Evolutionary conservation across 805 yeast genomes (phyloP).

Genomic region (Cyberlindnera veronae): DNA sequence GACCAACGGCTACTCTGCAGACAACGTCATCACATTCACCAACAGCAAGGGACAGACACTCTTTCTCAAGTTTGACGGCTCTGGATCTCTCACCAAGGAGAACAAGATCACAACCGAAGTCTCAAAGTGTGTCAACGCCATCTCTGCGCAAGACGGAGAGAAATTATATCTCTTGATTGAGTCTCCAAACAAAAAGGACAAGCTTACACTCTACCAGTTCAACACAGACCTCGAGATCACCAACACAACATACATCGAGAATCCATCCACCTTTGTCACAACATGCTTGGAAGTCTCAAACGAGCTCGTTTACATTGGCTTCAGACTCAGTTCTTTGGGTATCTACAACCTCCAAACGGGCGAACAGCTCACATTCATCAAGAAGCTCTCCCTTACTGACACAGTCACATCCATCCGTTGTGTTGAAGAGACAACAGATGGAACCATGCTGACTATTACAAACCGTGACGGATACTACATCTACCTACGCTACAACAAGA

Average conservation of each 20-base stretch:
- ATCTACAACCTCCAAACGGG: constrained; percentile 41
- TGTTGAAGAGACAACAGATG: constrained; percentile 28
- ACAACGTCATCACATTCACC: constrained; percentile 34
- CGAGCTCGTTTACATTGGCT: constrained; percentile 55
- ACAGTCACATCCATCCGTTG: constrained; percentile 55
- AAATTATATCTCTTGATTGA: constrained; percentile 46
- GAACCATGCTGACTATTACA: constrained; percentile 41
- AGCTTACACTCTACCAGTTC: constrained; percentile 43
- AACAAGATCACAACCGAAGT: constrained; percentile 27
- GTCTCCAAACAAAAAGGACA: constrained; percentile 63
- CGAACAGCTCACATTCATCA: constrained; percentile 29
- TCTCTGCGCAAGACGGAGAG: constrained; percentile 31
- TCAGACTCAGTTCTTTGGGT: constrained; percentile 66
- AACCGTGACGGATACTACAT: constrained; percentile 66
- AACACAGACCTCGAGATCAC: constrained; percentile 28
- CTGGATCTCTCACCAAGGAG: constrained; percentile 30
- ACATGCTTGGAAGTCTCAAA: constrained; percentile 51
- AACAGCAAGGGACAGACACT: constrained; percentile 41
- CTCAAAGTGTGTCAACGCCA: constrained; percentile 48
- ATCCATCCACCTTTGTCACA: constrained; percentile 50
- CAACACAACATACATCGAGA: constrained; percentile 27
- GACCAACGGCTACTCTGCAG: constrained; percentile 37
- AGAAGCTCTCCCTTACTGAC: constrained; percentile 60
- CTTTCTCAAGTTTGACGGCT: constrained; percentile 38
- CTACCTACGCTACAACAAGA: constrained; percentile 33